A percentile compares a stretch with the other conserved stretches of the same genome.
Evolutionary conservation across 2,329 filamentous ascomycete genomes (phyloP).

Genomic region (Talaromyces sp.): DNA sequence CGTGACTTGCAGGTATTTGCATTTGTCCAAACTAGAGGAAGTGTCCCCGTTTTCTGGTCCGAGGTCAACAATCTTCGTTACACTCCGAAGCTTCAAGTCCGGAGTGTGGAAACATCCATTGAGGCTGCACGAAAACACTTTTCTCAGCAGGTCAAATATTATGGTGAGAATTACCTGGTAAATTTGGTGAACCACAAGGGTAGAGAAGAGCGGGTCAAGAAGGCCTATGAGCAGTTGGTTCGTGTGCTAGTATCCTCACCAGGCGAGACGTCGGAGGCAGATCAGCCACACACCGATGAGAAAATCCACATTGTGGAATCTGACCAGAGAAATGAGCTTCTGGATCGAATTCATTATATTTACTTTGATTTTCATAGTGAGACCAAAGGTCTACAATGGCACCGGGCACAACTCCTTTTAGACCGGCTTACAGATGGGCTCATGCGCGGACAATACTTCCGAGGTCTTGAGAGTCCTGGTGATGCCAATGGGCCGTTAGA

Average conservation of each 20-base stretch:
- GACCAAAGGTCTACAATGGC: constrained; percentile 91
- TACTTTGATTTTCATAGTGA: constrained; percentile 99
- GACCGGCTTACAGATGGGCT: constrained; percentile 75
- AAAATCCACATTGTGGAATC: constrained; percentile 76
- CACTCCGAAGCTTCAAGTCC: constrained; percentile 81
- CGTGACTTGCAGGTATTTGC: constrained; percentile 84
- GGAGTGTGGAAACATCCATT: constrained; percentile 73
- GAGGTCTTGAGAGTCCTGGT: constrained; percentile 78
- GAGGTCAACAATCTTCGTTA: constrained; percentile 93
- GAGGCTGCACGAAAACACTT: constrained; percentile 82
- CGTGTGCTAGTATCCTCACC: constrained; percentile 66
- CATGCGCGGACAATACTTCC: constrained; percentile 81
- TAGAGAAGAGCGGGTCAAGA: constrained; percentile 81
- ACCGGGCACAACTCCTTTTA: constrained; percentile 80
- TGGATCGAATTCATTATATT: constrained; percentile 86
- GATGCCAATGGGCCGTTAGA: constrained; percentile 67
- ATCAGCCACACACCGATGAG: constrained; percentile 61
- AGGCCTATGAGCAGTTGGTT: constrained; percentile 88
- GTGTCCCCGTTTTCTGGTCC: constrained; percentile 92
- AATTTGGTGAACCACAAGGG: constrained; percentile 97
- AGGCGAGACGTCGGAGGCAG: constrained; percentile 59
- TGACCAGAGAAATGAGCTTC: constrained; percentile 54
- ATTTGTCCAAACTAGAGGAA: constrained; percentile 94
- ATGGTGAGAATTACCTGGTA: constrained; percentile 95
- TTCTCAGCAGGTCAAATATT: constrained; percentile 83